These are phyloP conservation scores for Chenopodium formosanum DNA, from an alignment of 148 eudicot species.

Conservation along the genomic window DNA sequence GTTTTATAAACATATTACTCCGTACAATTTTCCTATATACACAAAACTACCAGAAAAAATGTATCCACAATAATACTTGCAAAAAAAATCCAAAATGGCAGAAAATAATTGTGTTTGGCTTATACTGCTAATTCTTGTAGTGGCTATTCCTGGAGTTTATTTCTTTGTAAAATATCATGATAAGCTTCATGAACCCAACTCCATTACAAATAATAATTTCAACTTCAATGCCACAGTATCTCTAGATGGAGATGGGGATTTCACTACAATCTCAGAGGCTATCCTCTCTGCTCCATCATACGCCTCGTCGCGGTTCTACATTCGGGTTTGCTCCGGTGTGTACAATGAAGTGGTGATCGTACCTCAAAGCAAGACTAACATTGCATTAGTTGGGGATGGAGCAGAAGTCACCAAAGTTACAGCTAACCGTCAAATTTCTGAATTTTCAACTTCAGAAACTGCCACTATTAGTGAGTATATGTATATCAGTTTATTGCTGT, in stretches of 20 bases:
- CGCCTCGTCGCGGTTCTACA: slow-evolving; percentile 8
- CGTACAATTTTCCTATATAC: no score
- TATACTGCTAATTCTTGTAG: neutral
- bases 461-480: slow-evolving; percentile 29
- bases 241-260: slow-evolving; percentile 20
- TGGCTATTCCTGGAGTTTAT: slow-evolving; percentile 3
- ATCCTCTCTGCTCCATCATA: slow-evolving; percentile 27
- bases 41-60: no score
- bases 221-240: slow-evolving; percentile 27
- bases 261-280: slow-evolving; percentile 23
- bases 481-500: neutral
- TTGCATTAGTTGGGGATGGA: slow-evolving; percentile 36
- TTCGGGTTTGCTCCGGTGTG: slow-evolving; percentile 15
- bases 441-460: slow-evolving; percentile 26
- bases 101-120: neutral
- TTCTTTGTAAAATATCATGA: neutral
- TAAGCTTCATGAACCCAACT: neutral
- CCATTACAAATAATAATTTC: neutral
- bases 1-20: no score
- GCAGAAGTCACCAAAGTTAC: slow-evolving; percentile 26
- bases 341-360: slow-evolving; percentile 31
- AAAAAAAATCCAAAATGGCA: neutral
- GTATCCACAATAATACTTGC: no score
- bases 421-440: slow-evolving; percentile 19
- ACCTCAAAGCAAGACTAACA: slow-evolving; percentile 24